phyloP scores from a whole-genome alignment of 768 basidiomycete species.

The Lactarius trivialis region DNA sequence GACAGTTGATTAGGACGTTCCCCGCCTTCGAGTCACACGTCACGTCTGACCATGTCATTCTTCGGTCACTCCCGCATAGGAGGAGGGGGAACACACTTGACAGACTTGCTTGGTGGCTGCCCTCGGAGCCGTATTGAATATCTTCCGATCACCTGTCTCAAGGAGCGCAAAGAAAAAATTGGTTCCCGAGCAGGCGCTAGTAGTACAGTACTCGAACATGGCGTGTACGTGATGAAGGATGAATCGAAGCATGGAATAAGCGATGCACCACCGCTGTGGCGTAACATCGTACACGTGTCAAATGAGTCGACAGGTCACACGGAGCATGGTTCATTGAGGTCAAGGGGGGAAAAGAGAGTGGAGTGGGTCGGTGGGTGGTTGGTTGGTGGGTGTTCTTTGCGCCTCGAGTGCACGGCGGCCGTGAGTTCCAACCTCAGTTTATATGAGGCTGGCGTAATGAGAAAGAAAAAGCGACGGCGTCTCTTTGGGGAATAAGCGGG shows the following conservation, averaged over 20 bases:
- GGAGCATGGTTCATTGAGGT: neutral
- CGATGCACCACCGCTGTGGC: constrained; percentile 7
- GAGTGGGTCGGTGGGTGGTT: neutral
- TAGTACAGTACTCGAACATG: constrained; percentile 7
- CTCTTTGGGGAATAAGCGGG: neutral
- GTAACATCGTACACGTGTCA: constrained; percentile 9
- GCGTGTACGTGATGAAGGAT: constrained; percentile 3
- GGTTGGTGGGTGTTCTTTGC: neutral
- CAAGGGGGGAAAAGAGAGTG: neutral
- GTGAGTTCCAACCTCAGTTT: neutral
- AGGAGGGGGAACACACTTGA: neutral
- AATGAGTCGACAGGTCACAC: neutral
- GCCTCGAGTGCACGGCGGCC: neutral
- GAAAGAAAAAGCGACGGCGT: neutral
- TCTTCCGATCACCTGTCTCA: neutral
- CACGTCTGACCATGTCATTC: neutral
- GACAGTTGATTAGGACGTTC: neutral
- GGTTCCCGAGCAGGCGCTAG: constrained; percentile 2
- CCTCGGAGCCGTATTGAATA: neutral
- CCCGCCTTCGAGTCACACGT: neutral
- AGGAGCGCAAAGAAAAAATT: neutral
- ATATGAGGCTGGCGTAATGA: neutral
- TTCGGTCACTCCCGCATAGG: neutral
- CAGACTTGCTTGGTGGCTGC: neutral
- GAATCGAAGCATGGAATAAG: constrained; percentile 15